Base-by-base conservation (phyloP, 2,329 filamentous ascomycete species). In the Zymoseptoria tritici region DNA sequence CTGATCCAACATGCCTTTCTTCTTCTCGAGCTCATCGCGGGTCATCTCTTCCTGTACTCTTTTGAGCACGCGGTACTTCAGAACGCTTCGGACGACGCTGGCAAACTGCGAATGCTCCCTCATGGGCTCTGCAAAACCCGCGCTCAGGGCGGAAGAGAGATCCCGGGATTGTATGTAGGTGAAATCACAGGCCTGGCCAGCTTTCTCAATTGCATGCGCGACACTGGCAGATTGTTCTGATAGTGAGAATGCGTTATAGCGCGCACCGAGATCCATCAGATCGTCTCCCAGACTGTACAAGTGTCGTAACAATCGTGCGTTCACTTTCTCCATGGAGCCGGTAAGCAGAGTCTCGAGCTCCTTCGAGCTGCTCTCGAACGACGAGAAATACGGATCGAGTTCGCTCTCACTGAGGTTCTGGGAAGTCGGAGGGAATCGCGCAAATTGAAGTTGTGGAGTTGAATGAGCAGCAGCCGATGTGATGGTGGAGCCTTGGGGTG, bases 21-120 rank as follows among this genome's bases (percentile, higher is more conserved):
- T 97, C 80, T 93, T 96, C 58, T 87, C 83, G 9, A 99, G 80
- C 69, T 99, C 92, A 60, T 99, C 94, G 52, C 88, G 87, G 1
- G 94, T 97, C 86, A 97, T 93, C 72, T 99, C 94, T 74, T 97
- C 91, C 72, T 99, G 94, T 57, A 99, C 90, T 53, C 94, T 84
- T 78, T 99, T 99, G 63, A 97, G 78, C 2, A 97, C 88, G 16
- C 94, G 83, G 73, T 97, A 99, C 65, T 90, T 85, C 57, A 99
- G 79, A 36, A 99, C 93, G 65, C 81, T 89, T 50, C 92, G 85
- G 3, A 99, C 94, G 0, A 99, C 91, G 9, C 94, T 90, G 0
- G 94, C 94, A 73, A 99, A 99, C 71, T 99, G 94, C 11, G 94
- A 92, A 69, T 91, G 96, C 76, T 99, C 94, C 58, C 95, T 85